Evolutionary conservation across 768 basidiomycete species (phyloP), one percentile per base, ranked within the genome.

Genomic region (Mycena pura): DNA sequence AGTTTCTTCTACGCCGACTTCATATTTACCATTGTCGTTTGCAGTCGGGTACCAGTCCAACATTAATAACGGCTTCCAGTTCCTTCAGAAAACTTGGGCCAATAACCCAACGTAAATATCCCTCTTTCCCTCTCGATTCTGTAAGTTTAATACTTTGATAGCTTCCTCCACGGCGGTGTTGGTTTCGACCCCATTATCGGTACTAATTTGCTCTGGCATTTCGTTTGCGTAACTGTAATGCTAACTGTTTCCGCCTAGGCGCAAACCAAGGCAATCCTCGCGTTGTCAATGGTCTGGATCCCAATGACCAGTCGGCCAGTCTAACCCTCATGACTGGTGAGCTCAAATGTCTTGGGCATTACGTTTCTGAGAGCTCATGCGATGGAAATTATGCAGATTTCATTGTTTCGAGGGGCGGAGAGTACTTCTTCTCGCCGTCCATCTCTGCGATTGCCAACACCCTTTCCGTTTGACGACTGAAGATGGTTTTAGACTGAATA

Each of bases 381-480:
- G 6, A 49, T 21, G 21, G 5, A 10, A 5, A 8, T 2, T 6
- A 19, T 19, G 6, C 25, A 51, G 63, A 64, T 40, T 72, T 72
- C 44, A 60, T 74, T 36, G 61, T 57, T 17, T 65, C 70, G 22
- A 56, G 71, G 38, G 66, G 72, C 53, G 70, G 74, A 31, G 73
- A 71, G 34, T 71, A 71, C 49, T 75, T 72, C 55, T 74, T 73
- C 49, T 64, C 70, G n/a, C 74, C 73, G 6, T 69, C 70, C 11
- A 61, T 73, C 44, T 70, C 71, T 6, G 69, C 69, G 31, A 58
- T 75, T 25, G 41, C 41, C 8, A 44, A 44, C 41, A 44, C 41
- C 6, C 41, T 44, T 13, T 44, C n/a, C n/a, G n/a, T n/a, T n/a
- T n/a, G n/a, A n/a, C n/a, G n/a, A n/a, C n/a, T n/a, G n/a, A n/a